Base-by-base conservation (phyloP, 2,329 filamentous ascomycete genomes). In the Ophiocordyceps australis region DNA sequence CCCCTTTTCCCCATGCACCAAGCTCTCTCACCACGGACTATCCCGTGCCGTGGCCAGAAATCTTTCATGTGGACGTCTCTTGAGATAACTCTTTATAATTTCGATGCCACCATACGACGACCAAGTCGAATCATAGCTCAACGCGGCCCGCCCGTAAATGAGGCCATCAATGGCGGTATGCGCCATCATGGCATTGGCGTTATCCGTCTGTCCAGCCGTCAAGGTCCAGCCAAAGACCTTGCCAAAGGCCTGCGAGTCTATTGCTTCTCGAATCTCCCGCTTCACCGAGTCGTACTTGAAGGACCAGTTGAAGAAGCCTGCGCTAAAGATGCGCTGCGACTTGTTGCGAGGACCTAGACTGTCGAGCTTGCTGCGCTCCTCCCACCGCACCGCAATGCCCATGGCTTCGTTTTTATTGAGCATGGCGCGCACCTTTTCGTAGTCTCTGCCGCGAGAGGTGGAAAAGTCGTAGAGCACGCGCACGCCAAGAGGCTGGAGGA, bases 401-500 rank as follows among this genome's bases (percentile, higher is more conserved):
- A 33, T 12, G 2, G 29, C 28, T n/a, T 33, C 31, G 18, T 29
- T 24, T 10, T 13, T 17, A 14, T 24, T 31, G 7, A 33, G 20
- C 16, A 28, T 13, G 7, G 12, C 17, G 9, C 25, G 21, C 17
- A 33, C 20, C 9, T 23, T 16, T 5, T 8, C 3, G 14, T 27
- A 33, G 9, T 26, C 31, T 6, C 19, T 16, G 12, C 28, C 20
- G 10, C 28, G 14, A 2, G 15, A 9, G 13, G 14, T 13, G n/a
- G 26, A 24, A 23, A 33, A 33, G 14, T 29, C 31, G 19, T 33
- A 33, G 1, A 33, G 24, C 2, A 33, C 31, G 3, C 18, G 9
- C 4, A 33, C 23, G 5, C 29, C 29, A 0, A 14, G 21, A 7
- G 23, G 22, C 27, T 33, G 10, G 4, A 33, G 28, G 9, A 28